These are phyloP conservation scores for Ustilago loliicola DNA, from an alignment of 1,284 basidiomycete genomes.

Conservation along the genomic window DNA sequence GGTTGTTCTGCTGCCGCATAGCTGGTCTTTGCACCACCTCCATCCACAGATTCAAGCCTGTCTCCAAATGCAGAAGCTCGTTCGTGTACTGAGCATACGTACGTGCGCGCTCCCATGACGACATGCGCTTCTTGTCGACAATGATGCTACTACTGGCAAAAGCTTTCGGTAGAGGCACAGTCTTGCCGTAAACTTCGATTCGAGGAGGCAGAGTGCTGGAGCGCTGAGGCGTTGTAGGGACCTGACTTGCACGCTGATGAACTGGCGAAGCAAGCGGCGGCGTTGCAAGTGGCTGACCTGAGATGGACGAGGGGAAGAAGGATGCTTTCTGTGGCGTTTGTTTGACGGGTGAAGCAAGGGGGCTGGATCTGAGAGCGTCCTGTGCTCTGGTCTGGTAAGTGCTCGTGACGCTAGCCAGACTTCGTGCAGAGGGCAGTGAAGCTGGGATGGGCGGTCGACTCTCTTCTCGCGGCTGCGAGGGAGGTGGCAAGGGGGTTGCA, in stretches of 20 bases:
- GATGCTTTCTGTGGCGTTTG: constrained; percentile 1
- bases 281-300: constrained; percentile 22
- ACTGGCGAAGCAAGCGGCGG: constrained; percentile 26
- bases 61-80: constrained; percentile 51
- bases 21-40: constrained; percentile 51
- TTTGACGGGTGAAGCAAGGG: constrained; percentile 19
- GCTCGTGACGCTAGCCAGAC: constrained; percentile 33
- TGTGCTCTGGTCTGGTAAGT: background rate
- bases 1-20: constrained; percentile 44
- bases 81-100: constrained; percentile 60
- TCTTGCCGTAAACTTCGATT: constrained; percentile 59
- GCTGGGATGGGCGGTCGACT: constrained; percentile 17
- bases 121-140: constrained; percentile 44
- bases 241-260: constrained; percentile 20
- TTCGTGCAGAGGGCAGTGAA: constrained; percentile 30
- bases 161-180: constrained; percentile 51
- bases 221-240: constrained; percentile 7
- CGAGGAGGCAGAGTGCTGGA: constrained; percentile 12
- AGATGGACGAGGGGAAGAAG: constrained; percentile 10
- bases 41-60: constrained; percentile 60
- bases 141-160: constrained; percentile 53
- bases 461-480: constrained; percentile 11
- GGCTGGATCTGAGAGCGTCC: constrained; percentile 18
- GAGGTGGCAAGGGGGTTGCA: constrained; percentile 34
- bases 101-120: constrained; percentile 61